Base-by-base conservation (phyloP, 345 rosid species). In the Anacardium occidentale region DNA sequence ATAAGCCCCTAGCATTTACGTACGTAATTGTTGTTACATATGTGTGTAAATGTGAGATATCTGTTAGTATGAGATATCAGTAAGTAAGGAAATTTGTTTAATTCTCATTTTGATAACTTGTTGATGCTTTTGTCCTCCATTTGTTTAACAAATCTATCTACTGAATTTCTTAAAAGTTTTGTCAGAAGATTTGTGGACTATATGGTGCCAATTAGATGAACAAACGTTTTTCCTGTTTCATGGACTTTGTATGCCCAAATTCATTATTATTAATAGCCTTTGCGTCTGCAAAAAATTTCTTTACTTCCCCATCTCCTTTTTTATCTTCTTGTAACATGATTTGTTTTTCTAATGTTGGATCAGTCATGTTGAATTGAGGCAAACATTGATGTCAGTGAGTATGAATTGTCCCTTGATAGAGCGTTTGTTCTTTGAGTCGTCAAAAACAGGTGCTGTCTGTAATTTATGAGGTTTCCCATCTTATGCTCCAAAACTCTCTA, bases 361-460 rank as follows among this genome's bases (percentile, higher is more conserved):
- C 87, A 91, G 95, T 42, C 89, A 87, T 60, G 85, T 84, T 77
- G 91, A 84, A 73, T 67, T 87, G 80, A 85, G 88, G 71, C 88
- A 83, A 77, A 72, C 92, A 45, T 82, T 91, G 84, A 79, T 70
- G 78, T 78, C 90, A 10, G 88, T 91, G 70, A 82, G 91, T 80
- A 58, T 13, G 68, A 81, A 80, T 72, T 91, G 94, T 62, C 94
- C 72, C 74, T 79, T 86, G 75, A 81, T 93, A 76, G 93, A 87
- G 84, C 84, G 94, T 24, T 84, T 89, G 78, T 86, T 83, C 83
- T 87, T 93, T 54, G 92, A 91, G 73, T 84, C 89, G 70, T 87
- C 86, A n/a, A 85, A 79, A 75, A 80, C 82, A 83, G 88, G 98
- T 91, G 69, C 60, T 34, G 18, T 50, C 34, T 72, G 65, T 77